These are phyloP conservation scores for Bryoglossum gracile DNA, from an alignment of 495 filamentous ascomycete species.

Conservation along the genomic window DNA sequence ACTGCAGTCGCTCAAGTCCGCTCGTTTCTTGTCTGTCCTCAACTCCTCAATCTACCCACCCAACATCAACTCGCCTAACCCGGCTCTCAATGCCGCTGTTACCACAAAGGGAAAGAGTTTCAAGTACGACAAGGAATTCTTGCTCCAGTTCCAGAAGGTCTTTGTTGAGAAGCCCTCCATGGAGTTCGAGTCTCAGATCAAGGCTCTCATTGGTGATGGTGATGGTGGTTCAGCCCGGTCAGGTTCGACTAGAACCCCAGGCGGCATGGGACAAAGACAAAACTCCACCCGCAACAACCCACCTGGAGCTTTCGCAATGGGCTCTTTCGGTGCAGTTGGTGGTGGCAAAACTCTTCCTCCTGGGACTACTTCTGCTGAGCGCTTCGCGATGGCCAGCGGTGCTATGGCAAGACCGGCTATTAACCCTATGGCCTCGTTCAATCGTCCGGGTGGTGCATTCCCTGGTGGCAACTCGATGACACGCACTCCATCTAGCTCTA, in stretches of 20 bases:
- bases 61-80: conserved; percentile 78
- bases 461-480: conserved; percentile 42
- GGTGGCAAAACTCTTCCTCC: conserved; percentile 50
- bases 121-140: conserved; percentile 91
- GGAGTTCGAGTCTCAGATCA: conserved; percentile 82
- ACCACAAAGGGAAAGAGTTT: conserved; percentile 69
- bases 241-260: conserved; percentile 61
- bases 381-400: conserved; percentile 42
- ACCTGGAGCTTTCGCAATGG: conserved; percentile 53
- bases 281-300: conserved; percentile 35
- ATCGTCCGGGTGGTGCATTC: conserved; percentile 51
- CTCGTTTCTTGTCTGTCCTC: conserved; percentile 61
- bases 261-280: conserved; percentile 39
- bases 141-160: conserved; percentile 91
- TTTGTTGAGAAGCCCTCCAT: conserved; percentile 93
- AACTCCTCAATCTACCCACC: conserved; percentile 69
- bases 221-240: conserved; percentile 58
- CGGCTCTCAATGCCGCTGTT: conserved; percentile 71
- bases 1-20: conserved; percentile 82
- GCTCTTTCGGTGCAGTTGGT: conserved; percentile 50
- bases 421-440: conserved; percentile 53
- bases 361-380: conserved; percentile 59
- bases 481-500: conserved; percentile 41
- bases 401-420: conserved; percentile 37
- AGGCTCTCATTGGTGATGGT: conserved; percentile 71